Base-by-base conservation (phyloP, 495 filamentous ascomycete species). In the Tuber magnatum region DNA sequence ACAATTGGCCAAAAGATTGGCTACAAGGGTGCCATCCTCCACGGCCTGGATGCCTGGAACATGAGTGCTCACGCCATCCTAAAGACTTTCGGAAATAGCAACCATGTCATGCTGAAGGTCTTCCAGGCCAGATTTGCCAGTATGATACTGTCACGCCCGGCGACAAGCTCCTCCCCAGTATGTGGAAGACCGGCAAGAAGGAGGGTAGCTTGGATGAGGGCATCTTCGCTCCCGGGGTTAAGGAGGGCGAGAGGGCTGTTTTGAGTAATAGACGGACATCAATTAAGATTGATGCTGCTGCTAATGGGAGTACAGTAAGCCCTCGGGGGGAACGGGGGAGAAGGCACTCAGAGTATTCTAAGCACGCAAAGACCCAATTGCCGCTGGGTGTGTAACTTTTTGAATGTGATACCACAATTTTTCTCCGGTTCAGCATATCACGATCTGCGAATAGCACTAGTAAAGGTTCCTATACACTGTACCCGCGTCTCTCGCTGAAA, bases 61-160 rank as follows among this genome's bases (percentile, higher is more conserved):
- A 87, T 89, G 71, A 86, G 92, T 2, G 88, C 87, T n/a, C 93
- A 95, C 80, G 90, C 86, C n/a, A 83, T 97, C 69, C 85, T 96
- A 43, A 85, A 91, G 80, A 85, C 86, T 71, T 84, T 97, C 16
- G 93, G 93, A 40, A 91, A 87, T 8, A 92, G 91, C 81, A 87
- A 97, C 82, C 90, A 93, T 2, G 87, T 86, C 56, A 94, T 94
- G 76, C 86, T 97, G 73, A 91, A 88, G 83, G 91, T 93, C 83
- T 96, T 93, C 85, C 92, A 95, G 86, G 93, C 93, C 35, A 86
- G 93, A 10, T 97, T 97, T 83, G 93, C 93, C 14, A 90, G 88
- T 68, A n/a, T n/a, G n/a, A n/a, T n/a, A 93, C 94, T 4, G 94
- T 97, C 12, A 89, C 88, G 79, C 91, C 92, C 0, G 92, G 92